Percentiles rank a stretch among this genome's conserved stretches.
Evolutionary conservation across 257 asterid genomes (phyloP).

Genomic region (Coffea canephora): DNA sequence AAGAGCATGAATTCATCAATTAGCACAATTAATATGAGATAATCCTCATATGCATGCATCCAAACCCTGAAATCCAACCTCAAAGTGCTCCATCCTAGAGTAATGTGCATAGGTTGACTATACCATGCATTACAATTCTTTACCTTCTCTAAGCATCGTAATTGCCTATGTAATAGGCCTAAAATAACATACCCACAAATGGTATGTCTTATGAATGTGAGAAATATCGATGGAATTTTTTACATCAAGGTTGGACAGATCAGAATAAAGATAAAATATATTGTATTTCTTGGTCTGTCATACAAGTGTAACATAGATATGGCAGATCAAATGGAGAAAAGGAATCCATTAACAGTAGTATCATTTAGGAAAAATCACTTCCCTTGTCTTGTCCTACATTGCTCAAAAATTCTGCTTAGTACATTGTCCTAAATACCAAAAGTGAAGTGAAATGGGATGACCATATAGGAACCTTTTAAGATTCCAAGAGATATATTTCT

Average conservation of each 20-base stretch:
- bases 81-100: background rate
- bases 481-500: background rate
- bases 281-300: background rate
- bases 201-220: background rate
- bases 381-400: background rate
- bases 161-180: background rate
- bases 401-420: background rate
- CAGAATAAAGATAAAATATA: background rate
- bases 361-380: background rate
- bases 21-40: background rate
- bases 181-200: background rate
- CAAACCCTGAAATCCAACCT: background rate
- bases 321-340: background rate
- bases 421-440: background rate
- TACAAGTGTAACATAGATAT: background rate
- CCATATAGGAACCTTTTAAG: background rate
- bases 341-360: background rate
- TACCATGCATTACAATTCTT: background rate
- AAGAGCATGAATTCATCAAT: conserved; percentile 16
- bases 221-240: background rate
- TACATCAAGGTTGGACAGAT: background rate
- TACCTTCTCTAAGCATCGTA: background rate
- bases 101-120: background rate
- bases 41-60: background rate
- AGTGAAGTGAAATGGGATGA: background rate